Evolutionary conservation across 305 asterid genomes (phyloP).

Genomic region (Fraxinus albicans): DNA sequence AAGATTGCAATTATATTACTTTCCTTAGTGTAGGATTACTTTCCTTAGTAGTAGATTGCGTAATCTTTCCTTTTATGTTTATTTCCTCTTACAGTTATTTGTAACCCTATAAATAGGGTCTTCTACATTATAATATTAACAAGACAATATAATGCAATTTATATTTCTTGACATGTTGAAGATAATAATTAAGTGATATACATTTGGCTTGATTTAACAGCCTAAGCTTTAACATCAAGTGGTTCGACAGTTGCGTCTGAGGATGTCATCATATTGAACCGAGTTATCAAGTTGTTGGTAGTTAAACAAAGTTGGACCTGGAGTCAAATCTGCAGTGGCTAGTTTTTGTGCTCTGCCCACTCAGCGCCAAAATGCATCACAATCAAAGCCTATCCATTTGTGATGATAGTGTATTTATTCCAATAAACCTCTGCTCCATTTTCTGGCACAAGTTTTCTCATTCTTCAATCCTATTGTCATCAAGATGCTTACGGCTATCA

Average conservation of each 20-base stretch:
- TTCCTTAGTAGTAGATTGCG: no score
- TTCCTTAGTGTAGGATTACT: no score
- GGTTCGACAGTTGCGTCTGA: neutral
- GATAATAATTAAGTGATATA: neutral
- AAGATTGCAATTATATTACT: no score
- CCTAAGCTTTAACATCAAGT: neutral
- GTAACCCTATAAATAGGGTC: no score
- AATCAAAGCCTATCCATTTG: neutral
- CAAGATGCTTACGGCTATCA: neutral
- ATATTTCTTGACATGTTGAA: no score
- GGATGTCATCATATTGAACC: neutral
- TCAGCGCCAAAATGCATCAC: neutral
- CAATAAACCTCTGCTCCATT: neutral
- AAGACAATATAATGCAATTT: no score
- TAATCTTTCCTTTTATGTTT: no score
- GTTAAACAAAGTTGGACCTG: neutral
- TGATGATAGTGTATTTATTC: neutral
- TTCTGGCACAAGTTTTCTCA: neutral
- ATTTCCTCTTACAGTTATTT: no score
- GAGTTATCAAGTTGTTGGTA: neutral
- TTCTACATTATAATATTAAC: no score
- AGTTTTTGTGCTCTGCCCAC: neutral
- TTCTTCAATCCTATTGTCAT: neutral
- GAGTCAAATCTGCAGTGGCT: neutral
- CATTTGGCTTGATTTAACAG: neutral